Base-by-base conservation (phyloP, 2,329 filamentous ascomycete species). In the Gremmenia infestans region DNA sequence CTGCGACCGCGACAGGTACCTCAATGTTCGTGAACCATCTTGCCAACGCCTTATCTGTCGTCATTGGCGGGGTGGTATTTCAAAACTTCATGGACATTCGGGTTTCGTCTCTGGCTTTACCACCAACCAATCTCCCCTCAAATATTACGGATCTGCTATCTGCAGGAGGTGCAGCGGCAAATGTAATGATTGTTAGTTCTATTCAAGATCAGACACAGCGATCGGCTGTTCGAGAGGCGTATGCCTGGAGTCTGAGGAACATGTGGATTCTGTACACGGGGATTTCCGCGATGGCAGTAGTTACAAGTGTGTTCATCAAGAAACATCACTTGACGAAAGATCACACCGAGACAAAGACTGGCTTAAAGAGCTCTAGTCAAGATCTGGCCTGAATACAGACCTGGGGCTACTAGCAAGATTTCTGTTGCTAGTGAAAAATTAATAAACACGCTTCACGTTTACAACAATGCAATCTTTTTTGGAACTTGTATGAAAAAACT, bases 301-400 rank as follows among this genome's bases (percentile, higher is more conserved):
- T 77, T 2, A 72, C 71, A 3, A 73, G 72, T 50, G 52, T 65
- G 5, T 78, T 79, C 54, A 71, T 80, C 50, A 69, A 72, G 52
- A 74, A 76, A 48, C 60, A 59, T 15, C 58, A 70, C 11, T 60
- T 81, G 67, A 77, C 70, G 46, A 73, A 68, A 37, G 76, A 78
- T 60, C 78, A 81, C 61, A 72, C 70, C 2, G 78, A 81, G 68
- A 80, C 76, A 12, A 77, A 73, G 67, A 81, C 78, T 12, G 79
- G 78, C 9, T 45, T 45, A 9, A 45, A 45, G 28, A 32, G 8
- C 28, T 11, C 28, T 9, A 32, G 28, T 32, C 8, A 32, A 9
- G 8, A 32, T 32, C 8, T 11, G 8, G 8, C 28, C 28, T 32
- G 8, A 8, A 28, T 28, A 28, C 28, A 7, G 28, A 32, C 8